Conservation (phyloP, 805 yeast species). For the Blastobotrys parvus region DNA sequence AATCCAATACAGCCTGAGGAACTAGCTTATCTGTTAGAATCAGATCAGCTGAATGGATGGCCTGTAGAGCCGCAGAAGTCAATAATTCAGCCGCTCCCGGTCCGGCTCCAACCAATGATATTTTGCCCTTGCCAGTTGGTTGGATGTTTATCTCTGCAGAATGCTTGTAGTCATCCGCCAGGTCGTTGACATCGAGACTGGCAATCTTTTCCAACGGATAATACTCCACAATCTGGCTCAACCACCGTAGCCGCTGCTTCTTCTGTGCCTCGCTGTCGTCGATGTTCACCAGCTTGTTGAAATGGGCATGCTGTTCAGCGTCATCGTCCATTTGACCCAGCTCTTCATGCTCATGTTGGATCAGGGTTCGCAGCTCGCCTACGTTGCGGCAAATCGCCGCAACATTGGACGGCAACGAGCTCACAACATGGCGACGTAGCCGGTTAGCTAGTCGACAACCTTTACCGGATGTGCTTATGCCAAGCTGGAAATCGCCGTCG, state of each 20-base stretch:
- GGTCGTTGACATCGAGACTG: conserved; percentile 48
- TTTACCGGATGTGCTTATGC: conserved; percentile 78
- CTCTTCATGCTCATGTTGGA: conserved; percentile 36
- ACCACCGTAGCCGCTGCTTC: conserved; percentile 65
- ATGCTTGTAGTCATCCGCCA: conserved; percentile 35
- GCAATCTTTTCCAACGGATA: conserved; percentile 67
- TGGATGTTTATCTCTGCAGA: conserved; percentile 2
- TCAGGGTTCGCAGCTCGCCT: conserved; percentile 52
- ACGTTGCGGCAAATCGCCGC: conserved; percentile 61
- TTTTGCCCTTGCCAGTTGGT: conserved; percentile 21
- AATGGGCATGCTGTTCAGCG: conserved; percentile 46
- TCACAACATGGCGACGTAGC: conserved; percentile 62
- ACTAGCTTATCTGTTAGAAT: conserved; percentile 87
- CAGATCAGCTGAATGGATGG: conserved; percentile 73
- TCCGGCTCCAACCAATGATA: conserved; percentile 87
- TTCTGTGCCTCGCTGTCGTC: conserved; percentile 36
- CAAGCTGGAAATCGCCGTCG: conserved; percentile 70
- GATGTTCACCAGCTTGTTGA: conserved; percentile 58
- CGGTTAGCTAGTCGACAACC: conserved; percentile 83
- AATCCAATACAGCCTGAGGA: conserved; percentile 74
- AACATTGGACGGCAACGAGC: conserved; percentile 56
- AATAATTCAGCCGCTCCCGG: conserved; percentile 82
- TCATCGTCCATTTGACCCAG: conserved; percentile 63
- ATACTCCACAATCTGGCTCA: conserved; percentile 84
- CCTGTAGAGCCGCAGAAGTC: conserved; percentile 77